phyloP scores from a whole-genome alignment of 192 early-diverging fungal genomes.

The Borealophlyctis nickersoniae region DNA sequence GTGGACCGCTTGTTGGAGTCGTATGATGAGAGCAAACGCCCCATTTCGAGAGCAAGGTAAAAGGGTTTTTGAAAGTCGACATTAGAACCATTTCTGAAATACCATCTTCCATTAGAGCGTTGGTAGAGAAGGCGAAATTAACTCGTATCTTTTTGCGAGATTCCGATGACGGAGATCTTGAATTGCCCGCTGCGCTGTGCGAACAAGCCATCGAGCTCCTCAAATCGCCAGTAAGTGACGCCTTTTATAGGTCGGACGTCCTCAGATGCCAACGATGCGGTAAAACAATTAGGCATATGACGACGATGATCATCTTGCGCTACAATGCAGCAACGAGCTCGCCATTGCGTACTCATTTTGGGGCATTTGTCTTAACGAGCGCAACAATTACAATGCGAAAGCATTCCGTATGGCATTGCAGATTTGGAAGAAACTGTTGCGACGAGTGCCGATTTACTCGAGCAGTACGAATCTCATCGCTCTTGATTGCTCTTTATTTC shows the following conservation, averaged over 20 bases:
- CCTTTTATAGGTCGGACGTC: neutral
- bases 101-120: neutral
- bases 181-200: conserved; percentile 4
- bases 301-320: conserved; percentile 13
- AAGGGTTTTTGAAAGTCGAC: neutral
- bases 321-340: conserved; percentile 42
- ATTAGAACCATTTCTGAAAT: neutral
- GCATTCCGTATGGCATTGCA: conserved; percentile 54
- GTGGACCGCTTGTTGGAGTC: conserved; percentile 27
- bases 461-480: too few species aligned
- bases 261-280: conserved; percentile 15
- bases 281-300: conserved; percentile 37
- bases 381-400: conserved; percentile 22
- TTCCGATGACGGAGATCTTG: neutral
- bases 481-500: too few species aligned
- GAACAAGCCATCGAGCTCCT: conserved; percentile 22
- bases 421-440: conserved; percentile 58
- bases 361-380: conserved; percentile 47
- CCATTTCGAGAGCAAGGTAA: conserved; percentile 40
- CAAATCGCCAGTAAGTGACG: conserved; percentile 16
- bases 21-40: conserved; percentile 26
- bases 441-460: conserved; percentile 38
- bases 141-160: too few species aligned
- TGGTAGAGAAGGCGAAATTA: neutral
- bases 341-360: conserved; percentile 59